Base-by-base conservation (phyloP, 495 filamentous ascomycete species). In the Ascobolus immersus region DNA sequence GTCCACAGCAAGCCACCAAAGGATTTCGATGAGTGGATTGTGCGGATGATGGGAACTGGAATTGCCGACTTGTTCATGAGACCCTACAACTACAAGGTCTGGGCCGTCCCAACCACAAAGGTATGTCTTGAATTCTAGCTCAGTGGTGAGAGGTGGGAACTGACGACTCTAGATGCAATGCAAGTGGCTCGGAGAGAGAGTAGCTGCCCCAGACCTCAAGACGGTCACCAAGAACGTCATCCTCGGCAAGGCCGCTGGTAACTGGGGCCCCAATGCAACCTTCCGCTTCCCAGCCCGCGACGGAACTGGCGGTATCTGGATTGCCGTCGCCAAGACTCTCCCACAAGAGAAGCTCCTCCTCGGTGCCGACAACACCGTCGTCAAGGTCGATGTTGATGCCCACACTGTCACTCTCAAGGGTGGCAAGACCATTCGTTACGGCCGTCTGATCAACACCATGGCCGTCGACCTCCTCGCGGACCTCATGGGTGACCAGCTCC, bases 31-130 rank as follows among this genome's bases (percentile, higher is more conserved):
- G 81, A 94, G 61, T 94, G 86, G 86, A 94, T 99, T 48, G 54
- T 94, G 40, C 69, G 84, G 37, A 89, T 69, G 59, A 84, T 78
- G 65, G 86, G 86, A 47, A 57, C 59, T 43, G 86, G 89, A 44
- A 64, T 99, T 42, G 86, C 86, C 38, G 71, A 99, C 55, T 60
- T 82, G 35, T 99, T 99, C 71, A 99, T 99, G 86, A 61, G 89
- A 46, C 86, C 86, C 28, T 99, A 99, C 67, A 99, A 99, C 69
- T 94, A 69, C 71, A 99, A 99, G 61, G 86, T 94, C 51, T 99
- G 86, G 86, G 89, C 86, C 37, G 84, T 94, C 47, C 86, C 89
- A 24, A 94, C 89, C 17, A 89, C 76, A 38, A 90, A 89, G 75
- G 86, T 93, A 65, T 40, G 59, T 35, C 35, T 25, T 10, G 3